A percentile compares a stretch with the other conserved stretches of the same genome.
These are phyloP conservation scores for Bryum argenteum DNA, from an alignment of 225 moss, liverwort and hornwort species.

Conservation along the genomic window DNA sequence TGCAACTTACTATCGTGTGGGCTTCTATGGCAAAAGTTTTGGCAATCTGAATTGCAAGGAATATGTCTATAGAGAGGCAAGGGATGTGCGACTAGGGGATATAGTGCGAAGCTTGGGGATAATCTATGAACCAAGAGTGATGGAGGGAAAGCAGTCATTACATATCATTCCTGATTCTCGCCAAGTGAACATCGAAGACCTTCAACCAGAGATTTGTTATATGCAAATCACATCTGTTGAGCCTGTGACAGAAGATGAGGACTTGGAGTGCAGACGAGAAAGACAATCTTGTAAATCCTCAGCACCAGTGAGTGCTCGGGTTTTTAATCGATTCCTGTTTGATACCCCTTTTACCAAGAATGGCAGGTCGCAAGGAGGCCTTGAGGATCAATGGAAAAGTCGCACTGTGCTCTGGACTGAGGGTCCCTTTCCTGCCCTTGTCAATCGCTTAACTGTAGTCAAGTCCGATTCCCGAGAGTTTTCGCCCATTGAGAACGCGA, in stretches of 20 bases:
- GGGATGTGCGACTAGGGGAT: slow-evolving; percentile 96
- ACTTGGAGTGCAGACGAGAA: slow-evolving; percentile 84
- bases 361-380: slow-evolving; percentile 91
- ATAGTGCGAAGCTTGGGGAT: slow-evolving; percentile 97
- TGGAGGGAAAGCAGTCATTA: slow-evolving; percentile 78
- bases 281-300: slow-evolving; percentile 66
- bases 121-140: slow-evolving; percentile 87
- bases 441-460: slow-evolving; percentile 84
- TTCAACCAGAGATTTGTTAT: slow-evolving; percentile 89
- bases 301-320: slow-evolving; percentile 76
- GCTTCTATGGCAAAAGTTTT: slow-evolving; percentile 98
- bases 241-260: slow-evolving; percentile 88
- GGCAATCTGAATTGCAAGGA: slow-evolving; percentile 87
- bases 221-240: slow-evolving; percentile 98
- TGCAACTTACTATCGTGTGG: slow-evolving; percentile 99
- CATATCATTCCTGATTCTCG: slow-evolving; percentile 98
- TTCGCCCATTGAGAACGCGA: slow-evolving; percentile 99
- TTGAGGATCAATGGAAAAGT: slow-evolving; percentile 99
- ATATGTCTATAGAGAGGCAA: slow-evolving; percentile 97
- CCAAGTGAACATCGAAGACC: slow-evolving; percentile 90
- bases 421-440: slow-evolving; percentile 92
- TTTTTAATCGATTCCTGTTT: slow-evolving; percentile 89
- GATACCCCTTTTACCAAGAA: slow-evolving; percentile 99
- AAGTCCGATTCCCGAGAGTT: slow-evolving; percentile 95
- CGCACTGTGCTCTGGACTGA: slow-evolving; percentile 88